A percentile compares a stretch with the other conserved stretches of the same genome.
These are phyloP conservation scores for Funneliformis caledonium DNA, from an alignment of 371 early-diverging fungal genomes.

Conservation along the genomic window DNA sequence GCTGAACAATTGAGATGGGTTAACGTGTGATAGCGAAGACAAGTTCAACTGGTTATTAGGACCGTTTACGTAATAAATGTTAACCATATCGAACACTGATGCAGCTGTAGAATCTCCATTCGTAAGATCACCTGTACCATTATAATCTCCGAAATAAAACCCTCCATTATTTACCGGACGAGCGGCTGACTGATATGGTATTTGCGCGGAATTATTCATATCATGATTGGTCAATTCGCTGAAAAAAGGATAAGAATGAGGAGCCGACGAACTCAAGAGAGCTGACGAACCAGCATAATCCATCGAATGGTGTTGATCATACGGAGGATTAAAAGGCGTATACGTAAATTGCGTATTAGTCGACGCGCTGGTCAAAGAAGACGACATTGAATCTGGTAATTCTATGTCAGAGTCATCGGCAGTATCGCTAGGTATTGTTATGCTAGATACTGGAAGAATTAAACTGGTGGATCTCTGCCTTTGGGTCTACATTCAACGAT, in stretches of 20 bases:
- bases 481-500: not conserved
- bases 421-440: constrained; percentile 35
- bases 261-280: constrained; percentile 5
- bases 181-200: constrained; percentile 4
- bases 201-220: not conserved
- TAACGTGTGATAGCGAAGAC: not conserved
- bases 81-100: not conserved
- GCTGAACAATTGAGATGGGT: not conserved
- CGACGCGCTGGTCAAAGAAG: constrained; percentile 4
- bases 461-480: not conserved
- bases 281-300: not conserved
- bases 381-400: constrained; percentile 29
- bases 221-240: not conserved
- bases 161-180: not conserved
- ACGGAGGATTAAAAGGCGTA: constrained; percentile 2
- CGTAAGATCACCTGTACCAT: not conserved
- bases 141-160: not conserved
- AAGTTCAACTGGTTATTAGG: not conserved
- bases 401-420: constrained; percentile 19
- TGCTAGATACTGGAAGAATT: not conserved
- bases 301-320: constrained; percentile 1
- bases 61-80: not conserved
- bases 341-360: constrained; percentile 17
- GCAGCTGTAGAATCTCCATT: not conserved
- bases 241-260: not conserved